Conservation (phyloP, 345 rosid species). For the Draba incana region DNA sequence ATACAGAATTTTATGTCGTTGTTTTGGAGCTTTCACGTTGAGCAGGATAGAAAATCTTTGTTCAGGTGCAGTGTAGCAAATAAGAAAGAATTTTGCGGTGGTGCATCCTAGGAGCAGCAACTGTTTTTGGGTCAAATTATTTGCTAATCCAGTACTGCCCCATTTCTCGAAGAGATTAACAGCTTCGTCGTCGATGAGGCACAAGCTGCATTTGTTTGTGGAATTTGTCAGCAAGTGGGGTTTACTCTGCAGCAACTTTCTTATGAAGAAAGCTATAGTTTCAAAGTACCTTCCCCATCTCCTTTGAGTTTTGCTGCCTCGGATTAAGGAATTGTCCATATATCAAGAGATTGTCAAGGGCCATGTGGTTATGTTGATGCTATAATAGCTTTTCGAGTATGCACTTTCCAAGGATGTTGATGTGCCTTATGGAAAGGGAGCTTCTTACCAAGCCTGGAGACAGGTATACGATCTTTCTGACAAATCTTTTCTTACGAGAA, state of each 20-base stretch:
- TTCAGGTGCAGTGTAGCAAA: constrained; percentile 8
- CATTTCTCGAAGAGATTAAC: not conserved
- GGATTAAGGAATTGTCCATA: constrained; percentile 12
- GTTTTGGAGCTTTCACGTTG: constrained; percentile 7
- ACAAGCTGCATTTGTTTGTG: constrained; percentile 19
- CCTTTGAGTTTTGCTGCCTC: constrained; percentile 20
- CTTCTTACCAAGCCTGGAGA: constrained; percentile 14
- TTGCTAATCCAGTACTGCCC: not conserved
- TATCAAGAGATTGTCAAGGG: constrained; percentile 25
- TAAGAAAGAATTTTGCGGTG: constrained; percentile 12
- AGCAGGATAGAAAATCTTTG: constrained; percentile 4
- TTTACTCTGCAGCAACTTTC: constrained; percentile 23
- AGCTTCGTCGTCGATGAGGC: constrained; percentile 2
- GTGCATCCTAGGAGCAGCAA: not conserved
- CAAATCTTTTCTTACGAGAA: constrained; percentile 8
- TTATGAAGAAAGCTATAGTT: constrained; percentile 15
- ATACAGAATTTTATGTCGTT: constrained; percentile 15
- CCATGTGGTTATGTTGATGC: constrained; percentile 23
- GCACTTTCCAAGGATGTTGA: constrained; percentile 29
- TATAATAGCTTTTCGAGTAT: constrained; percentile 6
- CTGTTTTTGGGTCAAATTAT: not conserved
- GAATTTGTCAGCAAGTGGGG: constrained; percentile 10
- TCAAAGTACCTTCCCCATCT: constrained; percentile 3
- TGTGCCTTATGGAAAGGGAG: constrained; percentile 19
- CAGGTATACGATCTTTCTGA: constrained; percentile 38